Percentiles rank a stretch among this genome's conserved stretches.
Evolutionary conservation across 2,329 filamentous ascomycete genomes (phyloP).

Genomic region (Setomelanomma holmii): DNA sequence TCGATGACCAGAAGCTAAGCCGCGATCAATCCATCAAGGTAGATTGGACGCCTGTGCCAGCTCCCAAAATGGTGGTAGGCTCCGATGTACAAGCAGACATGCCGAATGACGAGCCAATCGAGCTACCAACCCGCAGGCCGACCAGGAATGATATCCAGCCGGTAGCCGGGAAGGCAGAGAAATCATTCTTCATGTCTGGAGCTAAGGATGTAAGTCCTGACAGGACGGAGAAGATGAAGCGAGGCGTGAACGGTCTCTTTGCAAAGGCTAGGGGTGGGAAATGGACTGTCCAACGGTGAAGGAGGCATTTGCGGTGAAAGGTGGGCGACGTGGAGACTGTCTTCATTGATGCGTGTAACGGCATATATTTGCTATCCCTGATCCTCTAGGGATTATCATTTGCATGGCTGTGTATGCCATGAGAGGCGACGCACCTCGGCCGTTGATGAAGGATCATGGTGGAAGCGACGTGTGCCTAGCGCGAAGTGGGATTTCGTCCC

Average conservation of each 20-base stretch:
- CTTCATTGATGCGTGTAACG: too few species aligned
- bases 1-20: constrained; percentile 44
- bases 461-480: not conserved
- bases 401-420: too few species aligned
- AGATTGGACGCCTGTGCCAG: constrained; percentile 37
- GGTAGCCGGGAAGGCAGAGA: constrained; percentile 6
- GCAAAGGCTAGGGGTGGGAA: constrained; percentile 17
- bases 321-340: not conserved
- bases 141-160: not conserved
- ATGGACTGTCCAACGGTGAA: constrained; percentile 5
- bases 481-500: not conserved
- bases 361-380: too few species aligned
- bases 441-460: too few species aligned
- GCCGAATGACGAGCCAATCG: constrained; percentile 19
- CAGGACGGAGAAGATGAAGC: constrained; percentile 11
- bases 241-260: constrained; percentile 14
- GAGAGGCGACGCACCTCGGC: too few species aligned
- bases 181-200: constrained; percentile 1
- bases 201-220: constrained; percentile 7
- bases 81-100: constrained; percentile 9
- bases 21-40: constrained; percentile 46
- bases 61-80: not conserved
- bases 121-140: constrained; percentile 21
- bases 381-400: too few species aligned
- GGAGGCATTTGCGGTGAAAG: not conserved